Base-by-base conservation (phyloP, 169 alveolate genomes). In the Eimeria zaria region DNA sequence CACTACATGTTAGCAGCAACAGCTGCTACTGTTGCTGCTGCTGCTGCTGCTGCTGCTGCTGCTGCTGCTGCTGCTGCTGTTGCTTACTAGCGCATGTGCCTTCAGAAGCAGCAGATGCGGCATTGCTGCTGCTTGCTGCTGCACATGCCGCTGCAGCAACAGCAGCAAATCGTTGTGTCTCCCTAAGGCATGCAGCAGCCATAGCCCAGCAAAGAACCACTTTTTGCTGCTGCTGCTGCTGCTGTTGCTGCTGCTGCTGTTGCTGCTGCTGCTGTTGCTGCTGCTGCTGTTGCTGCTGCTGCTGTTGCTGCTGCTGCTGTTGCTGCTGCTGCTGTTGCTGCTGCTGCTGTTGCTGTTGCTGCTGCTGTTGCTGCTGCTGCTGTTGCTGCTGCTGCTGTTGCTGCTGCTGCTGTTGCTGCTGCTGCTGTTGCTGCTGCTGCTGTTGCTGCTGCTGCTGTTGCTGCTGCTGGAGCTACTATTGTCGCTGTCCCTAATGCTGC, bases 171-270 rank as follows among this genome's bases (percentile, higher is more conserved):
- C 87, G 58, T 33, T 30, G 60, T 76, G 53, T 36, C 53, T 41
- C 6, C 87, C 60, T 76, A 41, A 76, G n/a, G 87, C 62, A 76
- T 76, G 87, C 87, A 22, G 87, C 87, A 36, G 87, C 87, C 87
- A 76, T 18, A 76, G 87, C 24, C 62, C 14, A 41, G 87, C 87
- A 3, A 14, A 22, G 3, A 41, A 76, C 87, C 87, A 76, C 87
- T 24, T 39, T 58, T 33, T 76, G 81, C 24, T 71, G 81, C 24
- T n/a, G 46, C 46, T 69, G 80, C 46, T 69, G 80, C 46, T 69
- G 80, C 80, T 69, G 80, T 44, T 69, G 80, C 80, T 69, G 80
- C 80, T 69, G 80, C 46, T 69, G 80, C 46, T 30, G 41, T 44
- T 69, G 80, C 44, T n/a, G 46, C 80, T 69, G 80, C 46, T 69